Percentiles rank a stretch among this genome's conserved stretches.
These are phyloP conservation scores for Tylopilus sp. DNA, from an alignment of 768 basidiomycete species.

Conservation along the genomic window DNA sequence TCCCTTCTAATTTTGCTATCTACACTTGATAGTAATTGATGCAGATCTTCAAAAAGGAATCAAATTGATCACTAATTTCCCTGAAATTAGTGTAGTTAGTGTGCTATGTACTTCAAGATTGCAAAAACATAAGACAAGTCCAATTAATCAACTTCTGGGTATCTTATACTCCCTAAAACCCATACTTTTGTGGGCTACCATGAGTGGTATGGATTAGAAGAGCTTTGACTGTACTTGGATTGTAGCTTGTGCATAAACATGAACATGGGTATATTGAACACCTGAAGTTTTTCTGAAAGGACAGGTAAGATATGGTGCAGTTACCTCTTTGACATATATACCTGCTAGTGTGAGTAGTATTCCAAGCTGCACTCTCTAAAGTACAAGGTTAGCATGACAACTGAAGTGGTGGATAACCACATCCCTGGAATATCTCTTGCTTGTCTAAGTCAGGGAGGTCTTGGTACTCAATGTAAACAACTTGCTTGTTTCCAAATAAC, in stretches of 20 bases:
- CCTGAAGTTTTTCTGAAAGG: conserved; percentile 61
- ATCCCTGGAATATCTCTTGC: conserved; percentile 70
- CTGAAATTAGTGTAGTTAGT: too few species aligned
- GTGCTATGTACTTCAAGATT: too few species aligned
- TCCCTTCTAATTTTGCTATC: too few species aligned
- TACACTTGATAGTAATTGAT: too few species aligned
- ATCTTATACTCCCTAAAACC: too few species aligned
- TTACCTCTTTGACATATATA: conserved; percentile 16
- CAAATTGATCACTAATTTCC: too few species aligned
- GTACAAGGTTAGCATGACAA: background rate
- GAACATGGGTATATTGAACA: conserved; percentile 54
- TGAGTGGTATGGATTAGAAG: too few species aligned
- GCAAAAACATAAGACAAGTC: too few species aligned
- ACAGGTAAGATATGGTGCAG: background rate
- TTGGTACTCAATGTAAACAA: conserved; percentile 75
- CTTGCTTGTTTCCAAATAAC: conserved; percentile 67
- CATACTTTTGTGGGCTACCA: too few species aligned
- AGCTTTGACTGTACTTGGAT: too few species aligned
- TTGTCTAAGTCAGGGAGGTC: conserved; percentile 55
- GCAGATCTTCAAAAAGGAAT: too few species aligned
- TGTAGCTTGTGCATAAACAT: conserved; percentile 58
- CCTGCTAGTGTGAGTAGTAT: conserved; percentile 74
- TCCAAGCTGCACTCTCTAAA: conserved; percentile 71
- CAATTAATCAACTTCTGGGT: too few species aligned
- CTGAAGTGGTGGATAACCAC: conserved; percentile 3